Conservation (phyloP, 2,329 filamentous ascomycete species). For the Dichotomopilus funicola region DNA sequence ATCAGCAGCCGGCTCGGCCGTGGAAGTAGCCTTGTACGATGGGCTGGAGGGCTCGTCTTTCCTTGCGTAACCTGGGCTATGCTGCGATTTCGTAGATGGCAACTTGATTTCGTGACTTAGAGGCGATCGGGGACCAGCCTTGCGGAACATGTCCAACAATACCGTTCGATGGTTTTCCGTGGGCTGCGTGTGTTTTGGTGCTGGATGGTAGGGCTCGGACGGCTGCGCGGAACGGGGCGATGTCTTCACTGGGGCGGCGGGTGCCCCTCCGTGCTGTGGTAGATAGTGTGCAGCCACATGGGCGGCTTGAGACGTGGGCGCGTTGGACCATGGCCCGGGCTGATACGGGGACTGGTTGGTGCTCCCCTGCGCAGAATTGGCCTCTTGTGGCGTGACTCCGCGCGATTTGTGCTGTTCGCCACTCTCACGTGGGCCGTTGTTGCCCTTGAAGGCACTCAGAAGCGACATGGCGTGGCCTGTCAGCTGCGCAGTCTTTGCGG, state of each 20-base stretch:
- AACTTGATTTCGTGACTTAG: slow-evolving; percentile 22
- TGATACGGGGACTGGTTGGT: slow-evolving; percentile 10
- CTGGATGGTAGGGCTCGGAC: slow-evolving; percentile 1
- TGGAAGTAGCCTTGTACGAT: slow-evolving; percentile 17
- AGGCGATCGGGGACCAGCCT: slow-evolving; percentile 27
- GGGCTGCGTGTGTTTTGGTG: slow-evolving; percentile 16
- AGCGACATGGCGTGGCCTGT: slow-evolving; percentile 33
- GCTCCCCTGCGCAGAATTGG: neutral
- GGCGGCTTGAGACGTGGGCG: slow-evolving; percentile 8
- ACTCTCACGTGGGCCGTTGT: slow-evolving; percentile 12
- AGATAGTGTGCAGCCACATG: slow-evolving; percentile 19
- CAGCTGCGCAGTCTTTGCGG: slow-evolving; percentile 23
- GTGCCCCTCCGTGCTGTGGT: slow-evolving; percentile 15
- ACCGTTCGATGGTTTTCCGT: slow-evolving; percentile 41
- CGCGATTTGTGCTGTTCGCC: slow-evolving; percentile 12
- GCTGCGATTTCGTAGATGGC: slow-evolving; percentile 12
- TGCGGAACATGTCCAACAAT: slow-evolving; percentile 50
- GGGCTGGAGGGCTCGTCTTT: slow-evolving; percentile 8
- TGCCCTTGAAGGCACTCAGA: slow-evolving; percentile 35
- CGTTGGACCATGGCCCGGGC: slow-evolving; percentile 12
- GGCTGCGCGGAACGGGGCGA: slow-evolving; percentile 11
- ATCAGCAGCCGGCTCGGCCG: slow-evolving; percentile 25
- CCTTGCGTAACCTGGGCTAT: slow-evolving; percentile 13
- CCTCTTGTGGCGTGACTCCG: slow-evolving; percentile 7
- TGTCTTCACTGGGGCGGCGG: slow-evolving; percentile 8